Conservation (phyloP, 2,329 filamentous ascomycete genomes). For the Parastagonospora avenae region DNA sequence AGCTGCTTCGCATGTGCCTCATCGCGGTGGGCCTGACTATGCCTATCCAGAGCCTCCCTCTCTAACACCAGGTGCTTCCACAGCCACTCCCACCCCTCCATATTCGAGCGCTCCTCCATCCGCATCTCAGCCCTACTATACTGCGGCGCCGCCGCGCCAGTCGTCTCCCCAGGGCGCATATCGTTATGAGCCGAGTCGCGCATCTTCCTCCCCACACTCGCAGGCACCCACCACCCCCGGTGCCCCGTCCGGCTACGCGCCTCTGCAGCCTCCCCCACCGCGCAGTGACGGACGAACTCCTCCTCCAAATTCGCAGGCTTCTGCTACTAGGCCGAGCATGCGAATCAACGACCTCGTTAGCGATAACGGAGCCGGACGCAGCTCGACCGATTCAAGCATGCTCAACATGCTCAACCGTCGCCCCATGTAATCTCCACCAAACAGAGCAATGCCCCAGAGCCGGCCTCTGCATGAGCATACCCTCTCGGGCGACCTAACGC, state of each 20-base stretch:
- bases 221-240: slow-evolving; percentile 46
- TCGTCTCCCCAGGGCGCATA: slow-evolving; percentile 50
- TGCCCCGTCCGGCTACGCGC: slow-evolving; percentile 30
- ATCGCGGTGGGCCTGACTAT: slow-evolving; percentile 45
- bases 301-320: slow-evolving; percentile 39
- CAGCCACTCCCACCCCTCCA: slow-evolving; percentile 49
- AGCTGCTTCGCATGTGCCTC: slow-evolving; percentile 48
- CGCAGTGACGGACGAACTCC: slow-evolving; percentile 49
- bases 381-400: slow-evolving; percentile 51
- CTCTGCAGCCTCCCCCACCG: slow-evolving; percentile 42
- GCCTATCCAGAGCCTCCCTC: slow-evolving; percentile 51
- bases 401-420: slow-evolving; percentile 50
- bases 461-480: slow-evolving; percentile 36
- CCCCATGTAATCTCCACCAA: slow-evolving; percentile 34
- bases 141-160: slow-evolving; percentile 45
- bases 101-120: slow-evolving; percentile 46
- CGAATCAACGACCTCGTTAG: slow-evolving; percentile 51
- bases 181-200: slow-evolving; percentile 49
- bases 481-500: slow-evolving; percentile 11
- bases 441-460: slow-evolving; percentile 29
- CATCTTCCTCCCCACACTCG: slow-evolving; percentile 50
- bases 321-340: slow-evolving; percentile 45
- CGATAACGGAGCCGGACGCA: slow-evolving; percentile 45
- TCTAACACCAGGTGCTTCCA: slow-evolving; percentile 53
- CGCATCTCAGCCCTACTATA: slow-evolving; percentile 49